phyloP scores from a whole-genome alignment of 805 yeast genomes.

The Dipodascus geniculatus region DNA sequence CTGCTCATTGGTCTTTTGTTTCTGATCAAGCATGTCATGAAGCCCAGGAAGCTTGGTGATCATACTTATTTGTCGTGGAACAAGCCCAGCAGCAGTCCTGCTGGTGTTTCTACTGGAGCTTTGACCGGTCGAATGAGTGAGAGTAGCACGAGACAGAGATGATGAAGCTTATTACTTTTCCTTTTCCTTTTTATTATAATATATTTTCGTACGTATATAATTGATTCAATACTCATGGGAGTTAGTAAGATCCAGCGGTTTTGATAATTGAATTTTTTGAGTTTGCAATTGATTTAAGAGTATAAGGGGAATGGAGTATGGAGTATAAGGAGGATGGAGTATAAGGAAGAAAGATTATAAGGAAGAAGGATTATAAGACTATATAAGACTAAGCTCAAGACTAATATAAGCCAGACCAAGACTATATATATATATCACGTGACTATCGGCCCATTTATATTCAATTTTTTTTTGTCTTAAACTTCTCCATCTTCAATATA shows the following conservation, averaged over 20 bases:
- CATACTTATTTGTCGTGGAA: slow-evolving; percentile 52
- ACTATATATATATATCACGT: background rate
- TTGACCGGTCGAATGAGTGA: background rate
- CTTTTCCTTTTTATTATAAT: background rate
- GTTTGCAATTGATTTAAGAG: no score
- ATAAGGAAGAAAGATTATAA: no score
- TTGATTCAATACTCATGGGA: no score
- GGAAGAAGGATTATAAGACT: no score
- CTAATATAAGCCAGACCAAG: no score
- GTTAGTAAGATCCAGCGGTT: no score
- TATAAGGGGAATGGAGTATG: no score
- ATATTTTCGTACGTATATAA: background rate
- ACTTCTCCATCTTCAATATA: slow-evolving; percentile 1
- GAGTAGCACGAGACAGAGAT: background rate
- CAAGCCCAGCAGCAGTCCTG: slow-evolving; percentile 9
- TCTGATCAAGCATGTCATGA: slow-evolving; percentile 67
- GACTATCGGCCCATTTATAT: background rate
- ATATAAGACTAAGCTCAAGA: no score
- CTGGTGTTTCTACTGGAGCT: background rate
- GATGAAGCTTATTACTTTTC: background rate
- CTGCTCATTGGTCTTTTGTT: slow-evolving; percentile 63
- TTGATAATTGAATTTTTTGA: no score
- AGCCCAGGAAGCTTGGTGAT: slow-evolving; percentile 75
- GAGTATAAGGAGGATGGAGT: no score
- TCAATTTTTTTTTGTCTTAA: background rate